Evolutionary conservation across 129 eudicot species (phyloP), one percentile per base, ranked within the genome.

Genomic region (Tagetes erecta): DNA sequence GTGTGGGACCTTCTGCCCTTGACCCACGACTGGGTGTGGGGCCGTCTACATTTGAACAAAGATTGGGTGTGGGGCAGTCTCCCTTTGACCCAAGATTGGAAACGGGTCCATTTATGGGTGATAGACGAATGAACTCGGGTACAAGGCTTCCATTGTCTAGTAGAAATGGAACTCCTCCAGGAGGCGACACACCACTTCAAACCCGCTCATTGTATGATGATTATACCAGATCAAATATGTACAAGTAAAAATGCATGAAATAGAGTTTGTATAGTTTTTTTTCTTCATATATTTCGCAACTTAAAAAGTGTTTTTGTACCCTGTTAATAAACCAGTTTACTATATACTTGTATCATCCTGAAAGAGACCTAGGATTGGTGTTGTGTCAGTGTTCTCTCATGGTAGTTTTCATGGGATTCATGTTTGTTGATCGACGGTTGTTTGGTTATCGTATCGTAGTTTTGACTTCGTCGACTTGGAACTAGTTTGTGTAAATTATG

Each of bases 171-270:
- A 74, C 71, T 36, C 11, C 67, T 71, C 72, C 84, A 12, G 72
- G 84, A 38, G 74, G 53, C 7, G 73, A 83, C 39, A 27, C 80
- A 40, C 87, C 88, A 47, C 79, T 85, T 68, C 64, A 77, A 70
- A 71, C 39, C 62, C 81, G 76, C 7, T 81, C 81, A 2, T 78
- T 75, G 31, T 78, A 84, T 1, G 82, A 77, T 73, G 82, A 81
- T 44, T 77, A 76, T 72, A 51, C 65, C n/a, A 64, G 87, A 83
- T 86, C 83, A 38, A 58, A 75, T 78, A 80, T 55, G 75, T 78
- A 83, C 51, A 70, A 83, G 77, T 87, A 79, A 81, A 68, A 73
- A 20, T 49, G 75, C 52, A 5, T 75, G 37, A 52, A 34, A 40
- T 8, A 31, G 55, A 51, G 64, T 6, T 36, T 64, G 83, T 78